These are phyloP conservation scores for Eucalyptus curtisii DNA, from an alignment of 345 rosid species.

Conservation along the genomic window DNA sequence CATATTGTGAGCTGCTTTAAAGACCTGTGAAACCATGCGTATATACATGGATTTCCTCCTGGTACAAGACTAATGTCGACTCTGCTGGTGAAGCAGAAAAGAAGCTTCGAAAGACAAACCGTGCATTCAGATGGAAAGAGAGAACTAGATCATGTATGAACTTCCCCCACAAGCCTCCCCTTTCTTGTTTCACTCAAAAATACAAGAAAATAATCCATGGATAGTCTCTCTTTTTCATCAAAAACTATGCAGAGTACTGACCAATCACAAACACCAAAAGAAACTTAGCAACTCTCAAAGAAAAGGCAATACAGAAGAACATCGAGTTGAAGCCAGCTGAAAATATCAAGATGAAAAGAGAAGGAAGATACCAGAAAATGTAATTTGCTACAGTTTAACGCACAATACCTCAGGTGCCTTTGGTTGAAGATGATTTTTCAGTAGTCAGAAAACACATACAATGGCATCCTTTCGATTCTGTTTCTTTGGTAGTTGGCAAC, in stretches of 20 bases:
- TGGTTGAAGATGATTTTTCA: neutral
- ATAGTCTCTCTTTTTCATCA: neutral
- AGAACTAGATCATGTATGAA: conserved; percentile 3
- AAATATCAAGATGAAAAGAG: neutral
- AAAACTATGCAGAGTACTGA: neutral
- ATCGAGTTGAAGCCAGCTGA: neutral
- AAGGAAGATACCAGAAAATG: neutral
- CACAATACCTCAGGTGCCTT: neutral
- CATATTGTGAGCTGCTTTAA: neutral
- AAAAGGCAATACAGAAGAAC: neutral
- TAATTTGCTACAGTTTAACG: neutral
- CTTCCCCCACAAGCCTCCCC: neutral
- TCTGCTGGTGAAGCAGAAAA: neutral
- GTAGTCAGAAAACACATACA: neutral
- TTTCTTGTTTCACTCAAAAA: neutral
- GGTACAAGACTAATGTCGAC: neutral
- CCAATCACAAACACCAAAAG: neutral
- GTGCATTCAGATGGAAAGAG: neutral
- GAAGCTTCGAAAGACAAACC: neutral
- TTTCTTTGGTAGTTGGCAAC: neutral
- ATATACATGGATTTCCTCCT: neutral
- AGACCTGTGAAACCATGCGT: neutral
- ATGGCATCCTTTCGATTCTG: neutral
- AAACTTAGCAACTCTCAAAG: neutral
- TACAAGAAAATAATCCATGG: neutral